Percentiles rank a stretch among this genome's conserved stretches.
Conservation (phyloP, 305 asterid species). For the Fraxinus floribunda region DNA sequence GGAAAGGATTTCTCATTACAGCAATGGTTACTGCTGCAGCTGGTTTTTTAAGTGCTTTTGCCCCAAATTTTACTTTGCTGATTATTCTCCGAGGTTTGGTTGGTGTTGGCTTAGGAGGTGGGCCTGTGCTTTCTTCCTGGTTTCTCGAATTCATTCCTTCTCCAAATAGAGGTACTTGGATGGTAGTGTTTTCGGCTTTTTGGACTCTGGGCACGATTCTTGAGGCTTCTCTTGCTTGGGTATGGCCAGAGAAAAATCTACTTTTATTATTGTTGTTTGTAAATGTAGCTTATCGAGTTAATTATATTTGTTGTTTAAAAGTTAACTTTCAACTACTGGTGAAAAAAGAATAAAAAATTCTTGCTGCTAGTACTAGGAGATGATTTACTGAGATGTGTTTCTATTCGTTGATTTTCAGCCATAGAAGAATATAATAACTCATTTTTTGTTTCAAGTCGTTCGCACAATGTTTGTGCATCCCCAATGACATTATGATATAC, state of each 20-base stretch:
- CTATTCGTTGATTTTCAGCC: background rate
- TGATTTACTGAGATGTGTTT: background rate
- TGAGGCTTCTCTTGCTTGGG: slow-evolving; percentile 79
- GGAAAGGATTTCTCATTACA: slow-evolving; percentile 65
- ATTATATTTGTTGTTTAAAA: background rate
- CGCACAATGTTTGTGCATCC: background rate
- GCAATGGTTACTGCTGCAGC: slow-evolving; percentile 52
- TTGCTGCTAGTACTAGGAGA: background rate
- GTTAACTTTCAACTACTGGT: slow-evolving; percentile 10
- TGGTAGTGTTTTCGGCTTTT: slow-evolving; percentile 66
- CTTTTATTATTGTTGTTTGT: background rate
- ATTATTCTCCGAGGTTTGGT: slow-evolving; percentile 55
- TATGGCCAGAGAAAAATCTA: slow-evolving; percentile 25
- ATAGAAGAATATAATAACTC: background rate
- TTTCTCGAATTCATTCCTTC: slow-evolving; percentile 67
- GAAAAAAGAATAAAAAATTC: background rate
- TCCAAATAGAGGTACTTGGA: slow-evolving; percentile 65
- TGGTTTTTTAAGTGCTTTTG: slow-evolving; percentile 59
- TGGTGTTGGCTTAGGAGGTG: slow-evolving; percentile 71
- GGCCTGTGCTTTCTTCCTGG: slow-evolving; percentile 66
- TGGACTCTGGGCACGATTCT: slow-evolving; percentile 70
- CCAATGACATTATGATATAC: background rate
- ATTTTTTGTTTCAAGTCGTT: background rate
- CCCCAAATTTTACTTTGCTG: slow-evolving; percentile 47
- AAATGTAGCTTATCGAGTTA: background rate